Base-by-base conservation (phyloP, 352 stramenopile genomes). In the Thraustochytrium striatum region DNA sequence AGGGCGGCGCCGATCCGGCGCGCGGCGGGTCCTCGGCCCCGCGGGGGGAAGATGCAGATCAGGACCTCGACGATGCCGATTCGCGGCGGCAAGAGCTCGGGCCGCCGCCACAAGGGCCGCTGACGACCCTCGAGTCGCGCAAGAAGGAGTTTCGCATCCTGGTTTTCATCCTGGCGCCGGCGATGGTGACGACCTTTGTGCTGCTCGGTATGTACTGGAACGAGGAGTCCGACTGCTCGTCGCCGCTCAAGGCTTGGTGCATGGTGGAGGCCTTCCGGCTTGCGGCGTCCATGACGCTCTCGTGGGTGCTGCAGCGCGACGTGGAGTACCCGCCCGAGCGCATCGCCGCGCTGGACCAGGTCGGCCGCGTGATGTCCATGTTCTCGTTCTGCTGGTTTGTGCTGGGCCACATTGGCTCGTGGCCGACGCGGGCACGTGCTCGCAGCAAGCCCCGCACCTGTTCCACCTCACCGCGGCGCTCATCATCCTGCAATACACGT, bases 81-180 rank as follows among this genome's bases (percentile, higher is more conserved):
- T 61, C 5, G 32, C 25, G 7, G 25, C 25, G 7, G 53, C 25
- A 61, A 11, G 32, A 13, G 39, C 5, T 5, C 39, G 5, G 39
- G 5, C 5, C 39, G 39, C 39, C 5, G 39, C 39, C 5, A 13
- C 39, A 5, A 47, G 39, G 39, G 39, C 39, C 5, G 39, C 39
- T 47, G 5, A 75, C 50, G 44, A 68, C 65, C 11, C 39, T 65
- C 30, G 36, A 28, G 21, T 39, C 65, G 33, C 44, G 65, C 9
- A 72, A 70, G 36, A 75, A 75, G 41, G 65, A 75, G 65, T 75
- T 75, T 32, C 44, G 65, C 44, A 75, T 75, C 25, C 65, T 75
- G 1, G 52, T 43, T 0, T 75, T 75, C 52, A 75, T 75, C 13
- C 39, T 75, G 50, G 35, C 65, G 2, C 65, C 65, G 0, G 52